These are phyloP conservation scores for Saccharomycopsis javanensis DNA, from an alignment of 805 yeast species.

Conservation along the genomic window DNA sequence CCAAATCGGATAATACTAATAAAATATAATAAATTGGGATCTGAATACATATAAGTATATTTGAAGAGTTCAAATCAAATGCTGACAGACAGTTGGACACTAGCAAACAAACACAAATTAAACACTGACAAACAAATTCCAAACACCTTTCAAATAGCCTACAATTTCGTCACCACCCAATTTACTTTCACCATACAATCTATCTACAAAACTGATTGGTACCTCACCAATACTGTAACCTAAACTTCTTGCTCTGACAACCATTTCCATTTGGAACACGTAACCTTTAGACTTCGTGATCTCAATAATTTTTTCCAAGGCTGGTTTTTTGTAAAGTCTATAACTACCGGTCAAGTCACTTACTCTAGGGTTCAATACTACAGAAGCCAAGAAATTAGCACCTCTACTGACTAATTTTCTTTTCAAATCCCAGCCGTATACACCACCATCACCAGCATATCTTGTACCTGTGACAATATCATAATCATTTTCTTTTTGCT, in stretches of 20 bases:
- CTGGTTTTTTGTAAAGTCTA: constrained; percentile 65
- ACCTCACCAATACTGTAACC: constrained; percentile 71
- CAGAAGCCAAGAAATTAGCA: constrained; percentile 68
- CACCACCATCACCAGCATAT: constrained; percentile 75
- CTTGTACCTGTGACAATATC: constrained; percentile 46
- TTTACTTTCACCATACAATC: constrained; percentile 70
- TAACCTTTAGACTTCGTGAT: constrained; percentile 69
- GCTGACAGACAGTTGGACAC: no score
- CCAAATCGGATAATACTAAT: no score
- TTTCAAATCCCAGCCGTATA: constrained; percentile 76
- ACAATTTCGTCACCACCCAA: constrained; percentile 76
- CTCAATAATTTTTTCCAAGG: constrained; percentile 52
- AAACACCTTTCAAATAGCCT: constrained; percentile 67
- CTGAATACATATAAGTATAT: no score
- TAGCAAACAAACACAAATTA: no score
- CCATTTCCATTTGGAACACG: constrained; percentile 84
- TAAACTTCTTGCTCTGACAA: constrained; percentile 70
- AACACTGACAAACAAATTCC: constrained; percentile 56
- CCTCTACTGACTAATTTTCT: constrained; percentile 70
- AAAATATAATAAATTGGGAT: no score
- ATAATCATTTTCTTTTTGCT: constrained; percentile 41
- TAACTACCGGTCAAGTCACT: constrained; percentile 71
- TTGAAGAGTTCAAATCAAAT: no score
- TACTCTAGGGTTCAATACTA: constrained; percentile 60
- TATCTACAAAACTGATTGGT: constrained; percentile 69